Evolutionary conservation across 805 yeast species (phyloP).

Genomic region (Hanseniaspora vineae): DNA sequence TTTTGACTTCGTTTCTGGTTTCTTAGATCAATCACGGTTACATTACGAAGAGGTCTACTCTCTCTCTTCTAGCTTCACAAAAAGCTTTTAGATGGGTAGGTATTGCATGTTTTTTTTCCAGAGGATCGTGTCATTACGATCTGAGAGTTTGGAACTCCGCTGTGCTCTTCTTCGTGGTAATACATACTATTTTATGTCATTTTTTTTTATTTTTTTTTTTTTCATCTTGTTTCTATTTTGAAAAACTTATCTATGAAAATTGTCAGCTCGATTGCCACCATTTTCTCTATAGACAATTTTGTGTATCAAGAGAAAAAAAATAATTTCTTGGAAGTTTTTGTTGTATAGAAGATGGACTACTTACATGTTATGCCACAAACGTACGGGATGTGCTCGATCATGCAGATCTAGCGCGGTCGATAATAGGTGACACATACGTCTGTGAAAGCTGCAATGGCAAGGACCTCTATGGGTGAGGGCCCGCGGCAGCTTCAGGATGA

Average conservation of each 20-base stretch:
- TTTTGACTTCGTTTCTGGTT: constrained; percentile 29
- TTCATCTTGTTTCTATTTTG: too few species aligned
- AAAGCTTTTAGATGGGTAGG: neutral
- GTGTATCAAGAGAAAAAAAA: too few species aligned
- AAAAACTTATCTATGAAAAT: too few species aligned
- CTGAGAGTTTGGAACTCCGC: constrained; percentile 7
- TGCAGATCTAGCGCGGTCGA: too few species aligned
- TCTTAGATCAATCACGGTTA: constrained; percentile 22
- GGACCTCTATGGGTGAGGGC: neutral
- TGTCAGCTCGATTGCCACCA: too few species aligned
- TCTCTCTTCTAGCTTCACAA: neutral
- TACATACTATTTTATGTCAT: neutral
- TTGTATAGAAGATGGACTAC: too few species aligned
- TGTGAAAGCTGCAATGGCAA: neutral
- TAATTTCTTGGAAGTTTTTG: too few species aligned
- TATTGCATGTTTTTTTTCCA: constrained; percentile 6
- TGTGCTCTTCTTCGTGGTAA: constrained; percentile 8
- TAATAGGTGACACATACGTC: too few species aligned
- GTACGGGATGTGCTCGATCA: too few species aligned
- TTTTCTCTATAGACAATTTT: too few species aligned
- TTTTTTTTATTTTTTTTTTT: neutral
- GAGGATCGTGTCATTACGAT: constrained; percentile 5
- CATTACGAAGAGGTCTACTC: constrained; percentile 4
- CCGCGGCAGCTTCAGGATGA: neutral
- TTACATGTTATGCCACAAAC: too few species aligned